Percentiles rank a stretch among this genome's conserved stretches.
Evolutionary conservation across 306 rosid genomes (phyloP).

Genomic region (Lathyrus aphaca): DNA sequence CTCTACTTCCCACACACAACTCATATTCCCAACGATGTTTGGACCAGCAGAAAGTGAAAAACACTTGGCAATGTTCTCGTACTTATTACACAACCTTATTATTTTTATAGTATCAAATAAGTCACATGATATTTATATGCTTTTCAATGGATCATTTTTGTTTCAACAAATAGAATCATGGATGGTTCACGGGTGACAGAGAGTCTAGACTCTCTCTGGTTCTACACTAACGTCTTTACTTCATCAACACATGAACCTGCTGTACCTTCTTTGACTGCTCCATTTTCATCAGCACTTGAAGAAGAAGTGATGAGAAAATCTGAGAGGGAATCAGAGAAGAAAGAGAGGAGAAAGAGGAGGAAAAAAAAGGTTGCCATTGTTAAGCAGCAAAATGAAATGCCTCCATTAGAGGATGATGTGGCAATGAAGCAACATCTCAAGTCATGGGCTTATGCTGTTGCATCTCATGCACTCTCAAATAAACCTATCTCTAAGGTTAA

Average conservation of each 20-base stretch:
- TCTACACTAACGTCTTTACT: slow-evolving; percentile 54
- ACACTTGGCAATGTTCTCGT: not conserved
- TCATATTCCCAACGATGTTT: slow-evolving; percentile 5
- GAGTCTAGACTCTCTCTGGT: slow-evolving; percentile 67
- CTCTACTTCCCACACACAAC: not conserved
- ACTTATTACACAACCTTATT: no score
- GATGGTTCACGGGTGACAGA: slow-evolving; percentile 48
- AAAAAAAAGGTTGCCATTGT: not conserved
- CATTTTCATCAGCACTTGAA: slow-evolving; percentile 16
- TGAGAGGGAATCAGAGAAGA: slow-evolving; percentile 2
- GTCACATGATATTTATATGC: slow-evolving; percentile 34
- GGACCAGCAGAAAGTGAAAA: not conserved
- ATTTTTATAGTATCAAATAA: not conserved
- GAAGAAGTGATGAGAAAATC: slow-evolving; percentile 31
- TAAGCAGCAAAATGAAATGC: slow-evolving; percentile 34
- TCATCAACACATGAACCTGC: not conserved
- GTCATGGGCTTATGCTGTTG: slow-evolving; percentile 80
- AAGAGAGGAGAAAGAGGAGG: slow-evolving; percentile 33
- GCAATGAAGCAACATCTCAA: slow-evolving; percentile 78
- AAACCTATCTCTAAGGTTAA: slow-evolving; percentile 5
- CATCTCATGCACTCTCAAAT: slow-evolving; percentile 65
- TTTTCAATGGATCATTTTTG: not conserved
- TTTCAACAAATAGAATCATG: slow-evolving; percentile 36
- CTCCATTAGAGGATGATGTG: slow-evolving; percentile 51
- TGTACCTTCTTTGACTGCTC: slow-evolving; percentile 15